These are phyloP conservation scores for Pythium phragmitis DNA, from an alignment of 352 stramenopile genomes.

Conservation along the genomic window DNA sequence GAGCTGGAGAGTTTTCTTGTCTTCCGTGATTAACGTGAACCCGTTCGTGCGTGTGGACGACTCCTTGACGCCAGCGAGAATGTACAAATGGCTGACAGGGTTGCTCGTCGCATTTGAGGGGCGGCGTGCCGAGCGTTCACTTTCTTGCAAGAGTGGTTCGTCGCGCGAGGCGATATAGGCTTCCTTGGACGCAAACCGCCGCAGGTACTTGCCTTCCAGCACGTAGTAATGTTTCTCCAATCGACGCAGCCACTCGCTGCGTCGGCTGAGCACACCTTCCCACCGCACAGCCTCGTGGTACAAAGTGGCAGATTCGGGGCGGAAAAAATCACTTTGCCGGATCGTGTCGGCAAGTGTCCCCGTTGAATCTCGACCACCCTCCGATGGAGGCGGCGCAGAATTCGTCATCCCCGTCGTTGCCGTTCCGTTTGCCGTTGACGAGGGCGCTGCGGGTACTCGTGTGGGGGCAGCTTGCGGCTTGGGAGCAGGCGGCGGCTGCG, in stretches of 20 bases:
- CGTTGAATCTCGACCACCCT: background rate
- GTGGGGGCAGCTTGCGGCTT: conserved; percentile 6
- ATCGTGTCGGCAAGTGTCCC: conserved; percentile 9
- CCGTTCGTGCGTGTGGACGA: conserved; percentile 75
- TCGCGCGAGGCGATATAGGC: conserved; percentile 77
- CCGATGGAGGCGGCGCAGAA: background rate
- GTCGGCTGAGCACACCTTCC: conserved; percentile 77
- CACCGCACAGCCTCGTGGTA: conserved; percentile 85
- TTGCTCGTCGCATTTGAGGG: conserved; percentile 37
- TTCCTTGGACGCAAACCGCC: conserved; percentile 82
- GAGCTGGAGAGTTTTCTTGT: conserved; percentile 84
- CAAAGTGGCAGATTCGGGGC: conserved; percentile 44
- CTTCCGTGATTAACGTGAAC: conserved; percentile 88
- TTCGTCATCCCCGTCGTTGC: background rate
- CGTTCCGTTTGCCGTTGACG: background rate
- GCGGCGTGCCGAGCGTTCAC: conserved; percentile 37
- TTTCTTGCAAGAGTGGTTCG: conserved; percentile 61
- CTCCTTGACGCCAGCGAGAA: conserved; percentile 82
- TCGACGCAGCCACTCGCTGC: conserved; percentile 80
- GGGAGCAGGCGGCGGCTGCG: background rate
- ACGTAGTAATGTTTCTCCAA: conserved; percentile 88
- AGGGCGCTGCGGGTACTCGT: conserved; percentile 1
- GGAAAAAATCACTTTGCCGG: conserved; percentile 25
- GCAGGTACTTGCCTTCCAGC: conserved; percentile 80
- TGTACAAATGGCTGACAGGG: conserved; percentile 73